A percentile compares a stretch with the other conserved stretches of the same genome.
phyloP scores from a whole-genome alignment of 768 basidiomycete genomes.

The Boletales sp. region DNA sequence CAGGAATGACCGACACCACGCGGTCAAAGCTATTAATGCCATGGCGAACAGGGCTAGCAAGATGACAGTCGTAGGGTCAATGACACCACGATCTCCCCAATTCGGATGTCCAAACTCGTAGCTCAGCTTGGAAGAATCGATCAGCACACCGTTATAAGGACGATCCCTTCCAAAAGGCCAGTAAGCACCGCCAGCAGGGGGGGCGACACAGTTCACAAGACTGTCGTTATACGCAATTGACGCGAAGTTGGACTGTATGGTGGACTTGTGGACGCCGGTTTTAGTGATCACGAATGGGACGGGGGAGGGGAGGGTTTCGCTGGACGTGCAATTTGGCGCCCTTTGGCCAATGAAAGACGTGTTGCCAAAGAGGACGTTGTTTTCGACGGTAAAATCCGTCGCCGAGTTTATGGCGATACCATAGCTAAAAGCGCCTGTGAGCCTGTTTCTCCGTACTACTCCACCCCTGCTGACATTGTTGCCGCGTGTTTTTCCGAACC shows the following conservation, averaged over 20 bases:
- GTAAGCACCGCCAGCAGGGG: slow-evolving; percentile 63
- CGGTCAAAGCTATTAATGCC: too few relatives aligned
- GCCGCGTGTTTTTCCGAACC: slow-evolving; percentile 61
- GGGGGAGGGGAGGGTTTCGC: slow-evolving; percentile 48
- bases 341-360: slow-evolving; percentile 70
- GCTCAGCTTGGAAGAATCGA: too few relatives aligned
- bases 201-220: slow-evolving; percentile 58
- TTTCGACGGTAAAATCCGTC: slow-evolving; percentile 60
- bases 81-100: slow-evolving; percentile 14
- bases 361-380: slow-evolving; percentile 62
- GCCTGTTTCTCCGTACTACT: slow-evolving; percentile 50
- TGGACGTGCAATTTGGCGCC: slow-evolving; percentile 60
- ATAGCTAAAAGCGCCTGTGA: slow-evolving; percentile 71
- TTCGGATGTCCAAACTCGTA: too few relatives aligned
- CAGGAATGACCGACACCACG: too few relatives aligned
- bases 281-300: slow-evolving; percentile 57
- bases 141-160: too few relatives aligned
- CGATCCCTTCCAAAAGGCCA: slow-evolving; percentile 70
- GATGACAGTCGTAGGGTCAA: slow-evolving; percentile 25
- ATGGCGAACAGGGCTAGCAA: too few relatives aligned
- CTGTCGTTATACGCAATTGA: slow-evolving; percentile 50
- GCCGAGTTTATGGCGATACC: slow-evolving; percentile 66
- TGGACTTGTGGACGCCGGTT: slow-evolving; percentile 37
- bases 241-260: slow-evolving; percentile 52
- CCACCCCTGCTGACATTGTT: slow-evolving; percentile 55